Evolutionary conservation across 2,329 filamentous ascomycete species (phyloP), one percentile per base, ranked within the genome.

Genomic region (Pseudogymnoascus sp.): DNA sequence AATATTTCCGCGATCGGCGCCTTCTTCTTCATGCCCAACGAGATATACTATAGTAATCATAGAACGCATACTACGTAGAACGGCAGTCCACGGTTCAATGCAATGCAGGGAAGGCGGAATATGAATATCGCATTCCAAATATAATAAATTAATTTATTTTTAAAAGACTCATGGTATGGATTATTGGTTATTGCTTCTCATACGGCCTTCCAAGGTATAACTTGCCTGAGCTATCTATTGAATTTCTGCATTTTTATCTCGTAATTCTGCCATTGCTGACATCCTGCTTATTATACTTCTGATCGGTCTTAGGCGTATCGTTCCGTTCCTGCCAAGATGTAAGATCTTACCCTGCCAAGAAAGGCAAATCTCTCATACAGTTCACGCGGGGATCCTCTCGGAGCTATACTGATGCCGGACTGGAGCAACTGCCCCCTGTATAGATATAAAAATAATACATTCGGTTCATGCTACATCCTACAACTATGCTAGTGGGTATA

Each of bases 401-500:
- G n/a, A 54, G 17, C 8, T 33, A 33, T 33, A n/a, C 13, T 15
- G 13, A 15, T 21, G 21, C 21, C 21, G 21, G n/a, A 50, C 26
- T 7, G n/a, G 15, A 40, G 13, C 13, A 29, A 3, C 13, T 47
- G 41, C 41, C 15, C 13, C 4, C n/a, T n/a, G 21, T 10, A 47
- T 11, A 11, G 7, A 47, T 13, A 26, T 50, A 50, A 54, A 47
- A 33, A 3, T 54, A 33, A 54, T 13, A 15, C 13, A 29, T 54
- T 54, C 15, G 29, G 35, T 54, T 54, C 29, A 54, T 54, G 29
- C 29, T 54, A 54, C 29, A 33, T 54, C 29, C 47, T 54, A 54
- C 29, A 54, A 54, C 47, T 17, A 54, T 54, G 47, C 47, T 29
- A 54, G 47, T 54, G 47, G 47, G 47, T 54, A 54, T 54, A 54